Evolutionary conservation across 1,284 basidiomycete genomes (phyloP).

Genomic region (Cryptococcus sp.): DNA sequence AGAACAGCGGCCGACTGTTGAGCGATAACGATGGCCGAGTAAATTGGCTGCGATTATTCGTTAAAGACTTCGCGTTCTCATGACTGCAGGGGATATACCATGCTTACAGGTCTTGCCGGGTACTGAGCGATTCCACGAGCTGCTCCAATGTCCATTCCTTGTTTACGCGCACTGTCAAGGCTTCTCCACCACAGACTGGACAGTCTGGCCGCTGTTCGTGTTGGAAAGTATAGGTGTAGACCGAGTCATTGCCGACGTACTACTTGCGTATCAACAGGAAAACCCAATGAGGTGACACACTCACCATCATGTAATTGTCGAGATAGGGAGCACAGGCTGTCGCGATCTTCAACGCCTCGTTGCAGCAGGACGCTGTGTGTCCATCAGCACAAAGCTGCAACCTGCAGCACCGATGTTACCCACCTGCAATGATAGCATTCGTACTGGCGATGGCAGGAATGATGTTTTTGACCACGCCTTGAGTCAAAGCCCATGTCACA

Average conservation of each 20-base stretch:
- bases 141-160: conserved; percentile 76
- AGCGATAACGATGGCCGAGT: conserved; percentile 83
- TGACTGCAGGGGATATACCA: conserved; percentile 1
- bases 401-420: not conserved
- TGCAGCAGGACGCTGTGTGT: conserved; percentile 87
- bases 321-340: conserved; percentile 91
- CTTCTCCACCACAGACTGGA: conserved; percentile 94
- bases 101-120: conserved; percentile 82
- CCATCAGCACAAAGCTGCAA: conserved; percentile 3
- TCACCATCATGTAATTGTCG: conserved; percentile 98
- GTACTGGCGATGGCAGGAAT: conserved; percentile 98
- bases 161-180: conserved; percentile 68
- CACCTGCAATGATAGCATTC: conserved; percentile 92
- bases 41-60: conserved; percentile 68
- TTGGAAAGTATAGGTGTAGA: conserved; percentile 98
- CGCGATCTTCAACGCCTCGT: conserved; percentile 98
- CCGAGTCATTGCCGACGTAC: conserved; percentile 86
- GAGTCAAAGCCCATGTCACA: conserved; percentile 95
- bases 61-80: conserved; percentile 5
- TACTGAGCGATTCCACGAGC: conserved; percentile 79
- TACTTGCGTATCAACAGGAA: conserved; percentile 28
- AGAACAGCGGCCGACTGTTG: conserved; percentile 71
- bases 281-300: conserved; percentile 4
- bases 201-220: conserved; percentile 91
- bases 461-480: conserved; percentile 99